These are phyloP conservation scores for Pelargonium citronellum DNA, from an alignment of 441 rosid species.

Conservation along the genomic window DNA sequence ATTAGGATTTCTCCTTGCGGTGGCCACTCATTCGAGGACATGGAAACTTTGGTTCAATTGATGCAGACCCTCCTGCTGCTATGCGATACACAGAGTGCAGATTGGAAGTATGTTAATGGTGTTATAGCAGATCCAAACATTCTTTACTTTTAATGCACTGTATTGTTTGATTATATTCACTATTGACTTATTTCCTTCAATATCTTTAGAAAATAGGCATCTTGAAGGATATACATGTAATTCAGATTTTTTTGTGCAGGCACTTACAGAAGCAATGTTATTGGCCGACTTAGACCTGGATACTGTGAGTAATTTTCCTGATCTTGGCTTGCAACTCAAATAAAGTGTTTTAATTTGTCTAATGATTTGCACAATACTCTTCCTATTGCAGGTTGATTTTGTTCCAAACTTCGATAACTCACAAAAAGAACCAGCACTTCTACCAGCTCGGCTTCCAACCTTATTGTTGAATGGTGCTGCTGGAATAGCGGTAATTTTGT, in stretches of 20 bases:
- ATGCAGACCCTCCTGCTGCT: slow-evolving; percentile 97
- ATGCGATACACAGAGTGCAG: slow-evolving; percentile 98
- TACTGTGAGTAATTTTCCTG: slow-evolving; percentile 44
- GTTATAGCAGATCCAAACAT: neutral
- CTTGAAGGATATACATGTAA: slow-evolving; percentile 1
- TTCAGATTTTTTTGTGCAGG: slow-evolving; percentile 38
- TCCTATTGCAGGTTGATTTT: slow-evolving; percentile 67
- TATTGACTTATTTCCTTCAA: neutral
- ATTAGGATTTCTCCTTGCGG: slow-evolving; percentile 78
- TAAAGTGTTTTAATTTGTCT: slow-evolving; percentile 3
- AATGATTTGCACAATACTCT: neutral
- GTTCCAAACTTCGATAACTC: slow-evolving; percentile 87
- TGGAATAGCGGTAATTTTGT: slow-evolving; percentile 73
- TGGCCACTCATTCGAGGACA: slow-evolving; percentile 87
- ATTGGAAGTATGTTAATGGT: slow-evolving; percentile 53
- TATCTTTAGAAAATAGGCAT: neutral
- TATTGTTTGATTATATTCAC: slow-evolving; percentile 2
- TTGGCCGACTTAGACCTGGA: slow-evolving; percentile 79
- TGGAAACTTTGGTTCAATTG: slow-evolving; percentile 94
- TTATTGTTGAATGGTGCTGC: slow-evolving; percentile 86
- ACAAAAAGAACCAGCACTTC: slow-evolving; percentile 80
- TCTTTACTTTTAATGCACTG: neutral
- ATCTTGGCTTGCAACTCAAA: slow-evolving; percentile 11
- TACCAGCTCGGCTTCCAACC: slow-evolving; percentile 91
- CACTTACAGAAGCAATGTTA: slow-evolving; percentile 77